These are phyloP conservation scores for Paraphoma sp. DNA, from an alignment of 2,329 filamentous ascomycete species.

Conservation along the genomic window DNA sequence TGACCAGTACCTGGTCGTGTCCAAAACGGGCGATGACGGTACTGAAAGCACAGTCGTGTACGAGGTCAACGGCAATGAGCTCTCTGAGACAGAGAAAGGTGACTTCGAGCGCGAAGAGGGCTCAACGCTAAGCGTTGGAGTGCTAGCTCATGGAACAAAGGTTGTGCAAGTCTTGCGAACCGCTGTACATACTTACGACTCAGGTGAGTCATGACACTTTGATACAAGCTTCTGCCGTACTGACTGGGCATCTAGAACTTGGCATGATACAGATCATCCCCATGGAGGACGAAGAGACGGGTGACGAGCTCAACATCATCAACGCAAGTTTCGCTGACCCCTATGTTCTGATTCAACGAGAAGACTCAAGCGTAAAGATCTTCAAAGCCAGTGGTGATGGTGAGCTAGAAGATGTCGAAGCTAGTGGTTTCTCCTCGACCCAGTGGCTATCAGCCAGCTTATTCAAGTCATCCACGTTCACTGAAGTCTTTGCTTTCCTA, in stretches of 20 bases:
- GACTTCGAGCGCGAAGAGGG: constrained; percentile 94
- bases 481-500: constrained; percentile 75
- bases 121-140: constrained; percentile 83
- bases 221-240: neutral
- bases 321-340: constrained; percentile 86
- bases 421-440: constrained; percentile 64
- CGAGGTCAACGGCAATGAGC: constrained; percentile 72
- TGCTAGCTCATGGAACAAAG: constrained; percentile 78
- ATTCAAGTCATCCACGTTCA: constrained; percentile 69
- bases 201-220: constrained; percentile 63
- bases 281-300: constrained; percentile 83
- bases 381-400: constrained; percentile 80
- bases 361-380: constrained; percentile 81
- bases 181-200: constrained; percentile 90
- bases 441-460: constrained; percentile 86
- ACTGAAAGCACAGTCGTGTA: constrained; percentile 82
- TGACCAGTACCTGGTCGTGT: constrained; percentile 83
- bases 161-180: constrained; percentile 87
- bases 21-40: constrained; percentile 69
- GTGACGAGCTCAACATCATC: constrained; percentile 77
- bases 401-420: constrained; percentile 83
- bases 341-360: constrained; percentile 81
- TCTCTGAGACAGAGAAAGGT: constrained; percentile 78
- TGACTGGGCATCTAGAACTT: constrained; percentile 64
- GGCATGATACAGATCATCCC: constrained; percentile 89